Evolutionary conservation across 2,329 filamentous ascomycete genomes (phyloP).

Genomic region (Tolypocladium album): DNA sequence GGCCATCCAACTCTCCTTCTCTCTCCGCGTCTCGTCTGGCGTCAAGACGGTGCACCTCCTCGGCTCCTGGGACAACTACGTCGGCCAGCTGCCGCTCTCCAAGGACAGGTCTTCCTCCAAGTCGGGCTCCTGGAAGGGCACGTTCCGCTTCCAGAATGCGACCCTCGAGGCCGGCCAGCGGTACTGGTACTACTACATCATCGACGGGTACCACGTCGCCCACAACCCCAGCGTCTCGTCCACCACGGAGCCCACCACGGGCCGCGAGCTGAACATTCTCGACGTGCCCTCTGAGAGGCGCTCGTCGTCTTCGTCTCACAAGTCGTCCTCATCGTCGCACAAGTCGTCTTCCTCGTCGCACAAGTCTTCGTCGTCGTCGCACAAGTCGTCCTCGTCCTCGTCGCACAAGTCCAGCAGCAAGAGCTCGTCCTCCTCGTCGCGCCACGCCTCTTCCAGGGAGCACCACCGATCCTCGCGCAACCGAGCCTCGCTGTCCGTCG

Average conservation of each 20-base stretch:
- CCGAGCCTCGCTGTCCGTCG: slow-evolving; percentile 41
- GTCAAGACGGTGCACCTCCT: slow-evolving; percentile 97
- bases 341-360: slow-evolving; percentile 20
- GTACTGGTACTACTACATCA: slow-evolving; percentile 99
- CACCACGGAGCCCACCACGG: slow-evolving; percentile 90
- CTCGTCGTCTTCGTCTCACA: slow-evolving; percentile 24
- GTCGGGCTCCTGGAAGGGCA: slow-evolving; percentile 87
- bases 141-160: slow-evolving; percentile 85
- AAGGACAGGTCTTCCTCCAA: slow-evolving; percentile 77
- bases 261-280: slow-evolving; percentile 94
- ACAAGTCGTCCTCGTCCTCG: slow-evolving; percentile 17
- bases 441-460: slow-evolving; percentile 33
- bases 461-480: slow-evolving; percentile 31
- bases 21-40: slow-evolving; percentile 88
- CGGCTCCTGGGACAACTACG: slow-evolving; percentile 97
- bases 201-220: slow-evolving; percentile 95
- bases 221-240: slow-evolving; percentile 88
- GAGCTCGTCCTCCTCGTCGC: slow-evolving; percentile 27
- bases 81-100: slow-evolving; percentile 85
- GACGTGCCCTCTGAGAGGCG: slow-evolving; percentile 56
- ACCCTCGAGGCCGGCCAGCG: slow-evolving; percentile 81
- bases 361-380: slow-evolving; percentile 28
- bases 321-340: slow-evolving; percentile 21
- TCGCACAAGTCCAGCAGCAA: slow-evolving; percentile 13
- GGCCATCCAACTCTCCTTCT: slow-evolving; percentile 87